Base-by-base conservation (phyloP, 1,139 yeast species). In the Arxiozyma bovina region DNA sequence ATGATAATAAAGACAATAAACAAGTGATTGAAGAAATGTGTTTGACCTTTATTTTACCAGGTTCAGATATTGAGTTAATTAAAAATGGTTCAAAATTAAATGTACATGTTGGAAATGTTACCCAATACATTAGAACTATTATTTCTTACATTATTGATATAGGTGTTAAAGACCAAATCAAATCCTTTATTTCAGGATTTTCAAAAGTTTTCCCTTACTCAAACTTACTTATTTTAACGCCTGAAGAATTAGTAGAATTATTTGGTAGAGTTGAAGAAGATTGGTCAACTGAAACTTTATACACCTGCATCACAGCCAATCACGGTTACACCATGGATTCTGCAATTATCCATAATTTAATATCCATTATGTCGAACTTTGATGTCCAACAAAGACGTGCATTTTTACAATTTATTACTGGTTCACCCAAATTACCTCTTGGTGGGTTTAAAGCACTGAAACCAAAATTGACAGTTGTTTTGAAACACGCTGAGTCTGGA, bases 351-450 rank as follows among this genome's bases (percentile, higher is more conserved):
- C 77, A 76, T 57, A 76, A 79, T 57, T 72, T 93, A 55, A 70
- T 90, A 38, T 74, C 75, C 41, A 77, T 88, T 1, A 74, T 93
- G 78, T 68, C 80, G 4, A 73, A 73, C 7, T 85, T 90, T 58
- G 67, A 70, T 12, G 64, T 64, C 4, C 65, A 70, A 1, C 86
- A 90, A 59, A 81, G 86, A 58, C 77, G 98, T 50, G 72, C 77
- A 42, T 91, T 93, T 64, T 72, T 90, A 51, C 96, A 89, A 68
- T 93, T 93, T 68, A 74, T 91, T 58, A 93, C 99, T 0, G 99
- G 99, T 0, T 83, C 96, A 4, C 97, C 98, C 3, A 87, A 85
- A 61, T 72, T 93, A 51, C 99, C 99, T 0, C 80, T 90, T 63
- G 99, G 98, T 0, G 99, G 99, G 0, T 93, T 93, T 74, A 86